Percentiles rank a stretch among this genome's conserved stretches.
These are phyloP conservation scores for Ceratobasidium sp. DNA, from an alignment of 1,284 basidiomycete genomes.

Conservation along the genomic window DNA sequence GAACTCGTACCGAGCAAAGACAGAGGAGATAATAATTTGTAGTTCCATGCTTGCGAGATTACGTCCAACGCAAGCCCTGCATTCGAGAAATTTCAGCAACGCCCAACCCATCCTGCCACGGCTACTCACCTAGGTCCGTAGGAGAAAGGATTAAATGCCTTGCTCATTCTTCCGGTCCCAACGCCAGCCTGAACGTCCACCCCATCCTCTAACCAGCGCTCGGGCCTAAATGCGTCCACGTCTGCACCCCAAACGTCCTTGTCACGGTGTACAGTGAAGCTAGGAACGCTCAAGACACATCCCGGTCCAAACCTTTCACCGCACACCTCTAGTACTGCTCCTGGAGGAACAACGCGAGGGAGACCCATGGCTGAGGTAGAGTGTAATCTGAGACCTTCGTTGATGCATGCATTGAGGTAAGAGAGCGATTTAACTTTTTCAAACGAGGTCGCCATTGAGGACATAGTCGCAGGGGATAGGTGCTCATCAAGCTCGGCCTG, in stretches of 20 bases:
- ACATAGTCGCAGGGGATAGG: slow-evolving; percentile 64
- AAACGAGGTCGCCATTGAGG: slow-evolving; percentile 53
- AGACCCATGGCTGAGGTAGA: slow-evolving; percentile 75
- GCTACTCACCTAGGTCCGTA: slow-evolving; percentile 51
- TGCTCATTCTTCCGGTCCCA: slow-evolving; percentile 58
- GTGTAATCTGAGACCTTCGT: slow-evolving; percentile 81
- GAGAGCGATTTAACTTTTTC: slow-evolving; percentile 71
- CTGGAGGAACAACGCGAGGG: slow-evolving; percentile 75
- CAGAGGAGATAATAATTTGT: slow-evolving; percentile 73
- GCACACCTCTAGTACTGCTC: slow-evolving; percentile 62
- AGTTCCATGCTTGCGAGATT: slow-evolving; percentile 80
- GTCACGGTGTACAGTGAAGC: slow-evolving; percentile 81
- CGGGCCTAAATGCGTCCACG: slow-evolving; percentile 62
- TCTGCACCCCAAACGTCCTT: slow-evolving; percentile 76
- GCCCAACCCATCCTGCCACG: slow-evolving; percentile 60
- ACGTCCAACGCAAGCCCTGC: slow-evolving; percentile 65
- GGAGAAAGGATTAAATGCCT: slow-evolving; percentile 79
- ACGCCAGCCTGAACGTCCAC: slow-evolving; percentile 50
- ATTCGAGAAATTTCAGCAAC: slow-evolving; percentile 9
- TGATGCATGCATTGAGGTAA: slow-evolving; percentile 82
- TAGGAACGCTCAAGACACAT: slow-evolving; percentile 74
- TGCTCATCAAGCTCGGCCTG: slow-evolving; percentile 82
- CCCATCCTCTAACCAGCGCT: slow-evolving; percentile 62
- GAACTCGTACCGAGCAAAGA: slow-evolving; percentile 75
- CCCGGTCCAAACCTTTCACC: slow-evolving; percentile 72